phyloP scores from a whole-genome alignment of 371 early-diverging fungal genomes.

The Phascolomyces articulosus region DNA sequence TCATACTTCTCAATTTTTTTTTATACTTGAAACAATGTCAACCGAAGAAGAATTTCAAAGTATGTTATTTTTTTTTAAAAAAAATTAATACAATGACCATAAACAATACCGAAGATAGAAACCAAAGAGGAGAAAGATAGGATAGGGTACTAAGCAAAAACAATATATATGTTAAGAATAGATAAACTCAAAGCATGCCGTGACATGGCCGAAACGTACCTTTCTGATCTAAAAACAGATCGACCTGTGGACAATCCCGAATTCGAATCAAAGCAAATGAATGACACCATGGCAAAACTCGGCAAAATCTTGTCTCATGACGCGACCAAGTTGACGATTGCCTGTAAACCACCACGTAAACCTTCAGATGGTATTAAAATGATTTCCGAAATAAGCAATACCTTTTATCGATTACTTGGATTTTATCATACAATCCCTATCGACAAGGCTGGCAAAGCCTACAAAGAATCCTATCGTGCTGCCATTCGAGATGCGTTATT shows the following conservation, averaged over 20 bases:
- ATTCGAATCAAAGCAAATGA: constrained; percentile 31
- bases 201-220: constrained; percentile 34
- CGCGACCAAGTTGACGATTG: constrained; percentile 50
- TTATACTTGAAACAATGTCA: constrained; percentile 3
- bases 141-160: too few relatives aligned
- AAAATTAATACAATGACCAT: too few relatives aligned
- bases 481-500: constrained; percentile 24
- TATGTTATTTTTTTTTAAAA: constrained; percentile 2
- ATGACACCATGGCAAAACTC: constrained; percentile 38
- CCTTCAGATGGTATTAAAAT: constrained; percentile 36
- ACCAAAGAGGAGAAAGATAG: too few relatives aligned
- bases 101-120: too few relatives aligned
- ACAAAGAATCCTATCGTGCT: constrained; percentile 23
- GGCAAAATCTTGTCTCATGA: constrained; percentile 44
- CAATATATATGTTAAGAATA: constrained; percentile 5
- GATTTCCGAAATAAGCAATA: constrained; percentile 44
- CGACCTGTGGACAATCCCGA: constrained; percentile 17
- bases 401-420: constrained; percentile 40
- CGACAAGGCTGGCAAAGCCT: constrained; percentile 19
- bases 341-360: constrained; percentile 56
- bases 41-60: constrained; percentile 24
- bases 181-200: constrained; percentile 41
- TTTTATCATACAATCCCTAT: constrained; percentile 42
- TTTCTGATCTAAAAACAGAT: constrained; percentile 32
- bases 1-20: neutral